Conservation (phyloP, 805 yeast species). For the Cyberlindnera meyerae region DNA sequence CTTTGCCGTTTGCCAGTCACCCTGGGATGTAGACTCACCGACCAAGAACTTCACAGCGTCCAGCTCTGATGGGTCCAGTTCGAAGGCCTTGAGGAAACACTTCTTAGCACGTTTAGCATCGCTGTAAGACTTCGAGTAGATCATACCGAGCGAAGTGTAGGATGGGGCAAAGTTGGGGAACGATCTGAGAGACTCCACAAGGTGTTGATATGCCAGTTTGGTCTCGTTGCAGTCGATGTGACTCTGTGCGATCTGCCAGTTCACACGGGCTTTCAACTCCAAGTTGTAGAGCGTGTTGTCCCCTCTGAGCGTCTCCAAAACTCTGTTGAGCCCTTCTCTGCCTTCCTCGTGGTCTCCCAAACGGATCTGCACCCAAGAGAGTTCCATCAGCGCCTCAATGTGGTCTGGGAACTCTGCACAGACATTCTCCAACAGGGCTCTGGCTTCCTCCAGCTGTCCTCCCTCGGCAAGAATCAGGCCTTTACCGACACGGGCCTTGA, state of each 20-base stretch:
- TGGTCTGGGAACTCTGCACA: constrained; percentile 46
- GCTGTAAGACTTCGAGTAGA: constrained; percentile 54
- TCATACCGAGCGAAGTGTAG: constrained; percentile 72
- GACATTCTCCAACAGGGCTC: constrained; percentile 45
- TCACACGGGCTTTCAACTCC: constrained; percentile 52
- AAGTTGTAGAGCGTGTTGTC: constrained; percentile 44
- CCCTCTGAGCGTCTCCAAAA: constrained; percentile 39
- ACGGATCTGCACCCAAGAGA: constrained; percentile 73
- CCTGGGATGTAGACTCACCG: constrained; percentile 54
- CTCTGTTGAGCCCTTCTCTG: constrained; percentile 39
- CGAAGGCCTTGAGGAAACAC: constrained; percentile 87
- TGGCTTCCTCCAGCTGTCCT: constrained; percentile 52
- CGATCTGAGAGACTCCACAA: constrained; percentile 59
- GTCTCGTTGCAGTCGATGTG: constrained; percentile 29
- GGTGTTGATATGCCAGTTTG: constrained; percentile 51
- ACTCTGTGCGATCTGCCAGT: constrained; percentile 75
- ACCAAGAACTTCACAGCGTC: constrained; percentile 71
- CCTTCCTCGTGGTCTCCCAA: constrained; percentile 49
- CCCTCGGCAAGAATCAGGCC: constrained; percentile 72
- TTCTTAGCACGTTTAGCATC: constrained; percentile 72
- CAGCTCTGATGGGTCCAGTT: constrained; percentile 71
- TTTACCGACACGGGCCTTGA: constrained; percentile 72
- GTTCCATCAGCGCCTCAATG: constrained; percentile 57
- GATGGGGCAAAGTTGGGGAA: constrained; percentile 69
- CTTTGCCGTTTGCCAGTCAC: constrained; percentile 85